These are phyloP conservation scores for Tetrastigma voinierianum DNA, from an alignment of 164 flowering plant species.

Conservation along the genomic window DNA sequence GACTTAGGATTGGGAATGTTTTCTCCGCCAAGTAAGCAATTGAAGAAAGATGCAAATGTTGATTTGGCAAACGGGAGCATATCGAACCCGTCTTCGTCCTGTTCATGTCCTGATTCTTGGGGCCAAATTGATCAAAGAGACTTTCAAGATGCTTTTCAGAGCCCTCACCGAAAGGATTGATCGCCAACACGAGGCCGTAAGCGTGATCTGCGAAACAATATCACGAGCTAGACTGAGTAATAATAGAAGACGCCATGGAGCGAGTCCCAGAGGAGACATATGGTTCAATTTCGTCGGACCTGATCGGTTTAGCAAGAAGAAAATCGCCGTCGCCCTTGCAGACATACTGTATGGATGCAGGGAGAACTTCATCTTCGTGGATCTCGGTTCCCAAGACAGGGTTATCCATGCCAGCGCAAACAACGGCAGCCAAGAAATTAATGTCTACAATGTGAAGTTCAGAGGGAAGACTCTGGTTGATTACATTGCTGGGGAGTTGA, in stretches of 20 bases:
- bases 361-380: conserved; percentile 46
- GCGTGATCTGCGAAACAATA: conserved; percentile 45
- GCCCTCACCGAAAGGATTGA: conserved; percentile 50
- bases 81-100: conserved; percentile 28
- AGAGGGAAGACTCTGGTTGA: conserved; percentile 82
- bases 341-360: conserved; percentile 60
- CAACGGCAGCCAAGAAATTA: conserved; percentile 24
- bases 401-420: conserved; percentile 11
- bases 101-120: conserved; percentile 24
- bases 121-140: conserved; percentile 35
- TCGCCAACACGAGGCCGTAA: conserved; percentile 64
- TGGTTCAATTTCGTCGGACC: conserved; percentile 84
- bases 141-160: conserved; percentile 51
- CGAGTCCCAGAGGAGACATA: conserved; percentile 48
- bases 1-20: conserved; percentile 59
- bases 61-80: conserved; percentile 17
- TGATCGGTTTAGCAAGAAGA: conserved; percentile 63
- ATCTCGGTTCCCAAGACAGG: conserved; percentile 46
- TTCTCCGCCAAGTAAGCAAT: conserved; percentile 17
- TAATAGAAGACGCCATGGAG: conserved; percentile 33
- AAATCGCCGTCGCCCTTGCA: conserved; percentile 67
- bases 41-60: conserved; percentile 18
- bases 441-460: conserved; percentile 30
- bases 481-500: conserved; percentile 56
- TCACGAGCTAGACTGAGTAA: conserved; percentile 38